Base-by-base conservation (phyloP, 495 filamentous ascomycete species). In the Bacidia rubella region DNA sequence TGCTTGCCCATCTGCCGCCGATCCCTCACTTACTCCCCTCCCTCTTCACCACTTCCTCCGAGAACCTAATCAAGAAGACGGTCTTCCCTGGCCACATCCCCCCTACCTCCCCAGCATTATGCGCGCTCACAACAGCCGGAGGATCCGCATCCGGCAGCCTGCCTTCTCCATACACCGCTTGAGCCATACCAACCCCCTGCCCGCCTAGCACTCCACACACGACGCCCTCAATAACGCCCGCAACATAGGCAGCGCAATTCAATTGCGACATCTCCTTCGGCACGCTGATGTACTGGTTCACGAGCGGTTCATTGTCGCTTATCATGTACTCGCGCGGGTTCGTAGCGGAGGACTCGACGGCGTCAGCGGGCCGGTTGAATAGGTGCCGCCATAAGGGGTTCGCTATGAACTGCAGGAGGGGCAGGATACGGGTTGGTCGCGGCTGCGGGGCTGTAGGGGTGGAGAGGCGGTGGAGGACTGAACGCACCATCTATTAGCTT, bases 301-400 rank as follows among this genome's bases (percentile, higher is more conserved):
- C 90, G 12, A 96, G 71, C 39, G 92, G 92, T 61, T 97, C 93
- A 64, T 99, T 95, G 65, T 99, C 92, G 54, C 81, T 82, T 60
- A 99, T 87, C 90, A 99, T 95, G 73, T 96, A 99, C 70, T 97
- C 89, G 63, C 89, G 85, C 2, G 86, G 81, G 11, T 85, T 88
- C 17, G 85, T 80, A n/a, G 79, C 76, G 52, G 81, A 86, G 68
- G 88, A 87, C 69, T 99, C 92, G 52, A 99, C 80, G 15, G 86
- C 82, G 65, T 96, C 89, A 25, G 92, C 92, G 19, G 88, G 77
- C 23, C 90, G 86, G 49, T 74, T 76, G 70, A 97, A 99, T 39
- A 99, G 85, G 65, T 90, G 85, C 43, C 81, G 80, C 87, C 89
- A 99, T 45, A 97, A 74, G 24, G 82, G 82, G 39, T 83, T 83